A percentile compares a stretch with the other conserved stretches of the same genome.
Evolutionary conservation across 345 rosid genomes (phyloP).

Genomic region (Eucalyptus victrix): DNA sequence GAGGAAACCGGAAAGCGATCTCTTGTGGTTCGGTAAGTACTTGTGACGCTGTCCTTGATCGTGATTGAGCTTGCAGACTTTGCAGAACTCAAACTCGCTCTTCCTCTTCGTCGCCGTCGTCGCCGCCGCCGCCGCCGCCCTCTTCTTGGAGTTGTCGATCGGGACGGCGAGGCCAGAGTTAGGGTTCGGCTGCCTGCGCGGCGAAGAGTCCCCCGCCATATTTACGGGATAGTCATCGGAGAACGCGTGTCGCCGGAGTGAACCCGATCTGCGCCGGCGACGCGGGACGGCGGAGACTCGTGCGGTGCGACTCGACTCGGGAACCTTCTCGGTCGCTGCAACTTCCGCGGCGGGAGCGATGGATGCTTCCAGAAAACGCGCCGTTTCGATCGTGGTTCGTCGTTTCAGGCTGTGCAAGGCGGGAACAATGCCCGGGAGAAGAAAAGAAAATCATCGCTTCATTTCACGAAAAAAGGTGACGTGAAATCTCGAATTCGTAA

Average conservation of each 20-base stretch:
- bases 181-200: background rate
- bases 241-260: background rate
- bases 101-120: slow-evolving; percentile 7
- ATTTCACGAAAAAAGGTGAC: background rate
- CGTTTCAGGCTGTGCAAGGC: background rate
- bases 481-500: background rate
- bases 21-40: slow-evolving; percentile 65
- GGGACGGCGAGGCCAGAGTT: background rate
- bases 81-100: slow-evolving; percentile 57
- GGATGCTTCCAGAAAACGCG: background rate
- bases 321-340: background rate
- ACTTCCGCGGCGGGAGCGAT: background rate
- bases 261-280: background rate
- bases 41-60: slow-evolving; percentile 67
- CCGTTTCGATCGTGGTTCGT: background rate
- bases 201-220: background rate
- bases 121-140: background rate
- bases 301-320: background rate
- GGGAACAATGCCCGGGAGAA: background rate
- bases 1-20: slow-evolving; percentile 39
- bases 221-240: background rate
- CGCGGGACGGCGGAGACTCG: background rate
- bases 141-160: background rate
- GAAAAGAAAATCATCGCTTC: background rate
- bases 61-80: slow-evolving; percentile 57